Base-by-base conservation (phyloP, 805 yeast species). In the Kurtzmaniella fragi region DNA sequence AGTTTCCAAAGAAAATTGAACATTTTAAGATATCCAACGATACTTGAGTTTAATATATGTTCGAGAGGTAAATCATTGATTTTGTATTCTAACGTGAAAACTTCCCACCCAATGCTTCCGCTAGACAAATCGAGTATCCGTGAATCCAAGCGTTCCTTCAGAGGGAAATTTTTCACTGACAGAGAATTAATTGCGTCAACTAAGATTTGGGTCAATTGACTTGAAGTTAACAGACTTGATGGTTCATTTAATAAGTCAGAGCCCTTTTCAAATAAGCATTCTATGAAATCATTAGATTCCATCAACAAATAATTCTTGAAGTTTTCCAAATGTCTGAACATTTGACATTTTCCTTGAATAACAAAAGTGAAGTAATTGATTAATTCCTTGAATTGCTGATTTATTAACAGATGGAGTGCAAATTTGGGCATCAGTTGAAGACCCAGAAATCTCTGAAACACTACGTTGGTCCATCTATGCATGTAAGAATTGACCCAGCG, bases 1-100 rank as follows among this genome's bases (percentile, higher is more conserved):
- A 91, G 62, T 47, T 83, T 76, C 88, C 96, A 86, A 31, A 93
- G 58, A 52, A 88, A 86, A 49, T 89, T 87, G 67, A 91, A 93
- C 46, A 90, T 75, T 48, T 84, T 75, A 37, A 88, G 65, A 56
- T 91, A 91, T 42, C 78, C 85, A 40, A 69, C 69, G 35, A 46
- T 15, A 61, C 36, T 37, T 30, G 49, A 46, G 39, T 67, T 43
- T 50, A 61, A 34, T 56, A 68, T 41, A 2, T 54, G 46, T 28
- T 75, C 73, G 29, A 81, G 64, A 13, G 91, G 64, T 3, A 84
- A 70, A 20, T 73, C 64, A 7, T 77, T 71, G 9, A 77, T 51
- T 39, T 74, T 66, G 57, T 85, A 93, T 53, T 89, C 97, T 28
- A 90, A 63, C 0, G 96, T 87, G 56, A 91, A 90, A 2, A 85